A percentile compares a stretch with the other conserved stretches of the same genome.
Evolutionary conservation across 192 early-diverging fungal genomes (phyloP).

Genomic region (Coemansia sp.): DNA sequence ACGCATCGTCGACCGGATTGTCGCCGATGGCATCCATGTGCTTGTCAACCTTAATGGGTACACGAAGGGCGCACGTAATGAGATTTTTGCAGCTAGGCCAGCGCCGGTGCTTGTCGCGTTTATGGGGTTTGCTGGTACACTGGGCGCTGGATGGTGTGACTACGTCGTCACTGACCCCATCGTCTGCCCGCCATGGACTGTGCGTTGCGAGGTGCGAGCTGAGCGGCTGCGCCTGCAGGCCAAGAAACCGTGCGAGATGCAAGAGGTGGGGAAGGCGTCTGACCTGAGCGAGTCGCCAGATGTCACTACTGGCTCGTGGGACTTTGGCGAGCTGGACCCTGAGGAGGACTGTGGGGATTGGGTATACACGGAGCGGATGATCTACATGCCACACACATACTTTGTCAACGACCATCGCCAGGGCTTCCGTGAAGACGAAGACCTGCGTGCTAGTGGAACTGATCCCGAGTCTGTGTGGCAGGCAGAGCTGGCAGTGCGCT

Average conservation of each 20-base stretch:
- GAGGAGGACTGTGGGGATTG: constrained; percentile 52
- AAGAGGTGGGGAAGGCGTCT: constrained; percentile 13
- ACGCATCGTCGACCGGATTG: constrained; percentile 72
- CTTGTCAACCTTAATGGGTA: constrained; percentile 94
- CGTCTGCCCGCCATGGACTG: constrained; percentile 69
- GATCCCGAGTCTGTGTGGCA: constrained; percentile 60
- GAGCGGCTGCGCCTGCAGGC: constrained; percentile 32
- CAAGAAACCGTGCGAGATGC: constrained; percentile 23
- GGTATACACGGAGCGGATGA: constrained; percentile 84
- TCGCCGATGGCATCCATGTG: constrained; percentile 78
- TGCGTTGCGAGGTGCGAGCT: constrained; percentile 57
- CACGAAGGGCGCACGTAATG: constrained; percentile 93
- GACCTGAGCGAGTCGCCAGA: not conserved
- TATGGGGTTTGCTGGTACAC: constrained; percentile 93
- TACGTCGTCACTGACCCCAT: constrained; percentile 75
- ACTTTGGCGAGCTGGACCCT: constrained; percentile 52
- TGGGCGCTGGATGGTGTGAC: constrained; percentile 84
- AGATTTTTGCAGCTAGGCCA: constrained; percentile 89
- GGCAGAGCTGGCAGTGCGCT: constrained; percentile 74
- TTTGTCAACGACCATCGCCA: constrained; percentile 94
- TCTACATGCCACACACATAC: constrained; percentile 90
- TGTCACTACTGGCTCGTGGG: not conserved
- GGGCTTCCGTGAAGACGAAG: constrained; percentile 80
- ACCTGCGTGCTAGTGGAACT: constrained; percentile 31
- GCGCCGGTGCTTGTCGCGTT: constrained; percentile 84